A percentile compares a stretch with the other conserved stretches of the same genome.
phyloP scores from a whole-genome alignment of 371 early-diverging fungal genomes.

The Enterospora canceri region DNA sequence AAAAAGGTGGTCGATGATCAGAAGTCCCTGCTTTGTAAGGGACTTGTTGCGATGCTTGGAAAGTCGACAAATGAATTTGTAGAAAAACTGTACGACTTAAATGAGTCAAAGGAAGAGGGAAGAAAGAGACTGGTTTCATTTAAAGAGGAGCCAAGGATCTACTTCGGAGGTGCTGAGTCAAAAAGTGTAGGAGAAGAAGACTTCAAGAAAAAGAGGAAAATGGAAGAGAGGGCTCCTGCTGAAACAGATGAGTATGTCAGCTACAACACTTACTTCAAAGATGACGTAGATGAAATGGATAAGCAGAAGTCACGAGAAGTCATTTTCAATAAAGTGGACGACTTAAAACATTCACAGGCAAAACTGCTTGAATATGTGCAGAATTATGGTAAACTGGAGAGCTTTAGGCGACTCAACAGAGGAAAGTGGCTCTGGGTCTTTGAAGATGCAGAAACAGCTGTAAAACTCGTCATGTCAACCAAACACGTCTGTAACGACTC shows the following conservation, averaged over 20 bases:
- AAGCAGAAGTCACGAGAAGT: conserved; percentile 21
- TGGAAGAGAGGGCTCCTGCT: neutral
- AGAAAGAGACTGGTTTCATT: neutral
- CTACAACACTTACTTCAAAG: neutral
- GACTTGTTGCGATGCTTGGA: neutral
- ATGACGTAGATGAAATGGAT: neutral
- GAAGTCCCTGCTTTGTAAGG: neutral
- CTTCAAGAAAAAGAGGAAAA: neutral
- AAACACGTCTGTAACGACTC: conserved; percentile 20
- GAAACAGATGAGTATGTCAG: neutral
- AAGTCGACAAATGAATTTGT: neutral
- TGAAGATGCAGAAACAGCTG: conserved; percentile 21
- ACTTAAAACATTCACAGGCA: neutral
- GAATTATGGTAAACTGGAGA: conserved; percentile 21
- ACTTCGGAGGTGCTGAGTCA: too few species aligned
- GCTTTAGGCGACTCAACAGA: conserved; percentile 14
- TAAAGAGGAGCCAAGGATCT: neutral
- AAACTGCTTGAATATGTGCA: conserved; percentile 24
- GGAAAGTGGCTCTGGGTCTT: conserved; percentile 34
- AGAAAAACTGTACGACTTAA: neutral
- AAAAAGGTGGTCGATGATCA: neutral
- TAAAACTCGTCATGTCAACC: conserved; percentile 6
- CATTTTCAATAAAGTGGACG: conserved; percentile 34
- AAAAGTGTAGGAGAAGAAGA: neutral
- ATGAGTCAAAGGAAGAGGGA: neutral